Base-by-base conservation (phyloP, 371 early-diverging fungal species). In the Mucor piriformis region DNA sequence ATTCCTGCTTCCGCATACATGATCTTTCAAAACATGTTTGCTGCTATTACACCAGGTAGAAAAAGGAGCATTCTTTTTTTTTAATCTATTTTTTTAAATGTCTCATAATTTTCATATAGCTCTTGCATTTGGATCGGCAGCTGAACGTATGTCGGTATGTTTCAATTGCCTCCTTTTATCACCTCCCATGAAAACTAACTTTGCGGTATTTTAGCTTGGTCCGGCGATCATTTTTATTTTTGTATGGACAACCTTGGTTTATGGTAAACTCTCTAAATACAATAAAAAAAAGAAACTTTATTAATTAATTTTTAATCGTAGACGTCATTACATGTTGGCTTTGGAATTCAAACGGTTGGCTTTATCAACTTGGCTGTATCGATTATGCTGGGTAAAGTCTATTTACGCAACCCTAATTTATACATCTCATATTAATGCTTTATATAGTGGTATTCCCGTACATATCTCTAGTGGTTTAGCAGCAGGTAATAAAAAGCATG, bases 171-270 rank as follows among this genome's bases (percentile, higher is more conserved):
- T 12, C 13, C 18, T 23, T 32, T 21, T 13, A 18, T 12, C 12
- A 21, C 12, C 13, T 23, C 37, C 29, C 37, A 51, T 35, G 6
- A 15, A 16, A 18, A 42, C 42, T 42, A 42, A 18, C 20, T 53
- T 35, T 21, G 12, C 12, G 8, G 33, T 13, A 53, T 49, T 55
- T 35, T 56, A 69, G 69, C 67, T 93, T 48, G 70, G 90, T 54
- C 95, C 95, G 11, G 73, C 88, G 11, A 84, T 90, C 44, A 62
- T 92, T 23, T 94, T 91, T 76, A 68, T 92, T 42, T 90, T 94
- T 68, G 58, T 92, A 38, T 94, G 95, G 95, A 81, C 91, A 15
- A 93, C 95, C 0, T 48, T 91, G 8, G 91, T 93, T 20, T 94
- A 94, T 65, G 74, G 68, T 43, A 21, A 54, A 29, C 29, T 29